Conservation (phyloP, 2,329 filamentous ascomycete species). For the Pseudogymnoascus sp. region DNA sequence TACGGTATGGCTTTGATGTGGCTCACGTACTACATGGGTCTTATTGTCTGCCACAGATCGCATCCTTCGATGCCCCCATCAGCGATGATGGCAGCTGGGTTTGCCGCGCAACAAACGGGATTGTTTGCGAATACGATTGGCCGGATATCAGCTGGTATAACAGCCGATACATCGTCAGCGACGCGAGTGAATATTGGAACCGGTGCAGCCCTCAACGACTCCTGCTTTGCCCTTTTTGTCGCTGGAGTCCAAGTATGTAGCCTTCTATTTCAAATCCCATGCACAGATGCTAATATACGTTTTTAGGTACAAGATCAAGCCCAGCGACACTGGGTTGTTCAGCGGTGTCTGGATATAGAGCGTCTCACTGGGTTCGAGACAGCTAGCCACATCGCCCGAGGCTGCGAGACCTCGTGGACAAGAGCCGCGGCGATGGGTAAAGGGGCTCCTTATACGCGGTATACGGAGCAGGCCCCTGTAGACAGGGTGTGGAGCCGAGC, state of each 20-base stretch:
- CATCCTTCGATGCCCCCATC: slow-evolving; percentile 90
- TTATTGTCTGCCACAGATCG: slow-evolving; percentile 73
- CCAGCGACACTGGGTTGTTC: slow-evolving; percentile 74
- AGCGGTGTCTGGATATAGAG: slow-evolving; percentile 67
- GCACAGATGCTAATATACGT: slow-evolving; percentile 6
- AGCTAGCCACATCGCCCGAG: slow-evolving; percentile 71
- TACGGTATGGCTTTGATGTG: slow-evolving; percentile 84
- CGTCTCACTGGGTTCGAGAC: slow-evolving; percentile 83
- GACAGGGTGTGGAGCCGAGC: slow-evolving; percentile 44
- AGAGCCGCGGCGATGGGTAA: slow-evolving; percentile 66
- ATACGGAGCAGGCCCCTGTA: slow-evolving; percentile 32
- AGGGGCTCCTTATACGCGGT: slow-evolving; percentile 66
- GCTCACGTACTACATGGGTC: slow-evolving; percentile 79
- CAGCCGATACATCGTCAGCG: slow-evolving; percentile 39
- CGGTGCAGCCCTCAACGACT: slow-evolving; percentile 76
- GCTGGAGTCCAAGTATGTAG: slow-evolving; percentile 63
- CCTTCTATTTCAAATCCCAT: neutral
- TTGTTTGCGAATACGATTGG: slow-evolving; percentile 69
- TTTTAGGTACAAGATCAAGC: slow-evolving; percentile 61
- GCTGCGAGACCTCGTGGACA: slow-evolving; percentile 80
- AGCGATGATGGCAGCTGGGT: slow-evolving; percentile 77
- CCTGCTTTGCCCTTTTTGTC: slow-evolving; percentile 77
- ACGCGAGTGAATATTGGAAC: slow-evolving; percentile 67
- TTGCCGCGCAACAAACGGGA: slow-evolving; percentile 67
- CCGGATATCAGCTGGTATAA: slow-evolving; percentile 69